Conservation (phyloP, 306 rosid species). For the Bauhinia variegata region DNA sequence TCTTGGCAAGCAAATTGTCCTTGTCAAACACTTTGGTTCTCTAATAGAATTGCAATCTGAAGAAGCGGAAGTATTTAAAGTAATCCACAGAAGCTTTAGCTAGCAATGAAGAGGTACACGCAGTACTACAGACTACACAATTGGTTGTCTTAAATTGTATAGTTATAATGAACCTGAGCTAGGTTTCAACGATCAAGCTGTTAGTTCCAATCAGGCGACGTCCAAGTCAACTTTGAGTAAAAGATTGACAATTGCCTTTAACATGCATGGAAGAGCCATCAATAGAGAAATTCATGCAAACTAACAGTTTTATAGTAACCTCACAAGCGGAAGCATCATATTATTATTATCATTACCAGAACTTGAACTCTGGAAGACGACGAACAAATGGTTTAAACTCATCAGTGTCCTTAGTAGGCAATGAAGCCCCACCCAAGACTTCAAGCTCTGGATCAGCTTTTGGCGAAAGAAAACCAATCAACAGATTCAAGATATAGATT, state of each 20-base stretch:
- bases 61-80: background rate
- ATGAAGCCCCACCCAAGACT: slow-evolving; percentile 60
- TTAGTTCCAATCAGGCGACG: background rate
- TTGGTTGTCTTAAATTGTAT: background rate
- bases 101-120: background rate
- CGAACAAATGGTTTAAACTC: slow-evolving; percentile 77
- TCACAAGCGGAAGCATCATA: slow-evolving; percentile 5
- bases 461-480: slow-evolving; percentile 72
- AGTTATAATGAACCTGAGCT: background rate
- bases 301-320: background rate
- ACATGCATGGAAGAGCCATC: background rate
- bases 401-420: slow-evolving; percentile 67
- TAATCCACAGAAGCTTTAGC: background rate
- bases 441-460: slow-evolving; percentile 74
- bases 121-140: background rate
- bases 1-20: background rate
- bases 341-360: slow-evolving; percentile 75
- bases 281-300: background rate
- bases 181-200: background rate
- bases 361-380: slow-evolving; percentile 79
- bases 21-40: background rate
- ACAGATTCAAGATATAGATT: slow-evolving; percentile 62
- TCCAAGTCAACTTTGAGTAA: background rate
- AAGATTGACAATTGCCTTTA: background rate
- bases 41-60: background rate